These are phyloP conservation scores for Colletotrichum truncatum DNA, from an alignment of 2,329 filamentous ascomycete genomes.

Conservation along the genomic window DNA sequence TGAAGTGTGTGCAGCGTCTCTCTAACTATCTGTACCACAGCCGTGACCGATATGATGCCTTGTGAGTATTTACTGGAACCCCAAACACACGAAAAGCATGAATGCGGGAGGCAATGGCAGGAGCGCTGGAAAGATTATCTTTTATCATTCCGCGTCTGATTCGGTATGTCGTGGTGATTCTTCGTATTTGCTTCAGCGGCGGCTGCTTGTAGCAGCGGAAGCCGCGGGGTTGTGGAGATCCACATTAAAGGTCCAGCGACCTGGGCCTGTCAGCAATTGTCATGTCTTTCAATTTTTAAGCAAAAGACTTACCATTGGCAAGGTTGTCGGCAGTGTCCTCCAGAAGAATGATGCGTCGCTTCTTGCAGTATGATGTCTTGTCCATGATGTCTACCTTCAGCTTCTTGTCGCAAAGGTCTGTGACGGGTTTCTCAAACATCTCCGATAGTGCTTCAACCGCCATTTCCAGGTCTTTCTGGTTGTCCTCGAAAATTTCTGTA, in stretches of 20 bases:
- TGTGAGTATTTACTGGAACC: too few species aligned
- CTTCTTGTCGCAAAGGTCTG: conserved; percentile 84
- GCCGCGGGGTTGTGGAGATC: conserved; percentile 37
- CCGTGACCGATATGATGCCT: too few species aligned
- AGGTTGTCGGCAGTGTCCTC: conserved; percentile 94
- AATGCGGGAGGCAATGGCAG: too few species aligned
- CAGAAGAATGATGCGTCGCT: conserved; percentile 86
- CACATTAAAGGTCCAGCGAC: conserved; percentile 56
- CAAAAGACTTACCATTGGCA: conserved; percentile 75
- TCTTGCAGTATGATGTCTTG: conserved; percentile 97
- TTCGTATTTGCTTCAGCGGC: conserved; percentile 31
- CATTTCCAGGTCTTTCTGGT: conserved; percentile 97
- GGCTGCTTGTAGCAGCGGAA: conserved; percentile 35
- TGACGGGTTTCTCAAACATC: conserved; percentile 98
- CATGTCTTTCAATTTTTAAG: conserved; percentile 40
- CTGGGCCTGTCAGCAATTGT: conserved; percentile 45
- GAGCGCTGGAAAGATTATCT: too few species aligned
- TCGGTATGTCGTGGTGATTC: not conserved
- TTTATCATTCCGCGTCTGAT: not conserved
- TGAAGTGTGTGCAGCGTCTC: too few species aligned
- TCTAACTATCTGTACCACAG: too few species aligned
- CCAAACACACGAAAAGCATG: too few species aligned
- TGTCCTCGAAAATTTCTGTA: conserved; percentile 98
- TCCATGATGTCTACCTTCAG: conserved; percentile 98
- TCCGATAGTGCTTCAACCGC: conserved; percentile 96